These are phyloP conservation scores for Epichloe scottii DNA, from an alignment of 2,329 filamentous ascomycete genomes.

Conservation along the genomic window DNA sequence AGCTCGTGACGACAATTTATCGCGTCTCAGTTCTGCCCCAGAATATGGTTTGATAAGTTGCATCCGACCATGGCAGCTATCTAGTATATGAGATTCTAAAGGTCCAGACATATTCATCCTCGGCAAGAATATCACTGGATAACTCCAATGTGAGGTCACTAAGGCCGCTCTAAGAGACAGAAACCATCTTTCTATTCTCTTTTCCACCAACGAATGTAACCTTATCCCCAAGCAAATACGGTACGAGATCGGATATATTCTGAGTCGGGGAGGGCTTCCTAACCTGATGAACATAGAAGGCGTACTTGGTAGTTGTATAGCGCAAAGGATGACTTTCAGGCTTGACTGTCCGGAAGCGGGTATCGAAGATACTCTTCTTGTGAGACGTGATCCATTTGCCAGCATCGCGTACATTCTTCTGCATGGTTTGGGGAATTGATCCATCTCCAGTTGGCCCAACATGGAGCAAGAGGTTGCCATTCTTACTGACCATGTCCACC, in stretches of 20 bases:
- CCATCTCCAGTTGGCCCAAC: no score
- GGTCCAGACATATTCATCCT: conserved; percentile 26
- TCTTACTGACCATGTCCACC: no score
- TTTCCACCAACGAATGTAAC: conserved; percentile 29
- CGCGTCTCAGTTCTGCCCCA: not conserved
- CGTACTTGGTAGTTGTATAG: conserved; percentile 37
- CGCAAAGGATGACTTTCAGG: no score
- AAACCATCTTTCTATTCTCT: conserved; percentile 10
- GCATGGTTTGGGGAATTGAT: no score
- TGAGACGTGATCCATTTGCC: no score
- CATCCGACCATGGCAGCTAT: not conserved
- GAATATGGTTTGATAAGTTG: not conserved
- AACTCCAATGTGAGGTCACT: conserved; percentile 19
- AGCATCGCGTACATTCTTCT: no score
- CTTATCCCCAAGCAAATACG: conserved; percentile 32
- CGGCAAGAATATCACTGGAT: conserved; percentile 17
- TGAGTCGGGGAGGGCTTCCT: conserved; percentile 28
- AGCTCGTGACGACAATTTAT: not conserved
- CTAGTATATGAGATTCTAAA: conserved; percentile 12
- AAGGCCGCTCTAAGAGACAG: conserved; percentile 9
- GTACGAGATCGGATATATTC: conserved; percentile 29
- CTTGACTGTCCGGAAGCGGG: no score
- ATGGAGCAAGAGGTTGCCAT: no score
- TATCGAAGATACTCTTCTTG: no score
- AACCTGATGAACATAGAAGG: conserved; percentile 38